Conservation (phyloP, 2,329 filamentous ascomycete genomes). For the Sporothrix phasma region DNA sequence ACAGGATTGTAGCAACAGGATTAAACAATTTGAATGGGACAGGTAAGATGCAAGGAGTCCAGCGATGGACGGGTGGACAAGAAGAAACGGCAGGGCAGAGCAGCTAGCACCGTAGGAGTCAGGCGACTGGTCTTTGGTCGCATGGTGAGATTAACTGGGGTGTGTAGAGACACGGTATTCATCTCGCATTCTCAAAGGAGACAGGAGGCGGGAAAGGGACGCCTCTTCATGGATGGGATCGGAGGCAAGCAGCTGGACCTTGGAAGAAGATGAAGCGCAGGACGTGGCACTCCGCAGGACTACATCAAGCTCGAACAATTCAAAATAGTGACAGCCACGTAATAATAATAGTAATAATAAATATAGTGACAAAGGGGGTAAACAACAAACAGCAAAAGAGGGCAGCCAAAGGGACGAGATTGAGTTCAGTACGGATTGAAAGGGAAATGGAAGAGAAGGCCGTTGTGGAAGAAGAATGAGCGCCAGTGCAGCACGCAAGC, state of each 20-base stretch:
- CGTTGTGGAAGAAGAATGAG: neutral
- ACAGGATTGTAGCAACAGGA: neutral
- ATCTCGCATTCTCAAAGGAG: slow-evolving; percentile 6
- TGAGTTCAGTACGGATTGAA: no score
- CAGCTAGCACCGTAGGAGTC: neutral
- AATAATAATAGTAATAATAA: no score
- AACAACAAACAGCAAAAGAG: neutral
- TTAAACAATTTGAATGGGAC: neutral
- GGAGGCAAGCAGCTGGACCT: neutral
- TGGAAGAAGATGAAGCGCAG: neutral
- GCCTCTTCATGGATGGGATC: neutral
- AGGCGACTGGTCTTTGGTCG: neutral
- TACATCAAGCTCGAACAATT: no score
- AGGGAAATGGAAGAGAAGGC: neutral
- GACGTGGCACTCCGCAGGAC: neutral
- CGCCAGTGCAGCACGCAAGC: neutral
- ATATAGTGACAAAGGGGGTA: no score
- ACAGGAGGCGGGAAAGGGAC: slow-evolving; percentile 3
- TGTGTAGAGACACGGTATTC: neutral
- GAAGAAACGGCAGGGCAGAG: neutral
- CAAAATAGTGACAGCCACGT: no score
- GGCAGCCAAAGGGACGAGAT: no score
- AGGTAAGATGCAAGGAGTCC: neutral
- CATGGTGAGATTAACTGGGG: neutral
- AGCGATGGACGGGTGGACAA: neutral